Evolutionary conservation across 768 basidiomycete genomes (phyloP).

Genomic region (Tulasnella sp.): DNA sequence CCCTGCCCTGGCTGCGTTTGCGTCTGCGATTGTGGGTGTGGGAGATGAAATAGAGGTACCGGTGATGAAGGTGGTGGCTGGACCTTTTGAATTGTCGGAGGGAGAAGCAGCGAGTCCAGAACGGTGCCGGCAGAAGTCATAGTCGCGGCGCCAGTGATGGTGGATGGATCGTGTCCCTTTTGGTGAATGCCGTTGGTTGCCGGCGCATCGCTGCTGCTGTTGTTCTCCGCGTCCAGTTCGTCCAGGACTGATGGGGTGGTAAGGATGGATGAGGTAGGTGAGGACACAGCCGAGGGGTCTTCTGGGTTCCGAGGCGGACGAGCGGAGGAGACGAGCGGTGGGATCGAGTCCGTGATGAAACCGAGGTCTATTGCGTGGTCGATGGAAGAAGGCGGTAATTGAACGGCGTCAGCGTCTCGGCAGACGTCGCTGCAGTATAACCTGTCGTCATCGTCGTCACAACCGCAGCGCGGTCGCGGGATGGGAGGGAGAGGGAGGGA

Average conservation of each 20-base stretch:
- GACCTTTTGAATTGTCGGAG: neutral
- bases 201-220: neutral
- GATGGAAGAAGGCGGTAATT: constrained; percentile 29
- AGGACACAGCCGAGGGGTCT: constrained; percentile 33
- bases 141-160: neutral
- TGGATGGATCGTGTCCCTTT: neutral
- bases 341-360: constrained; percentile 34
- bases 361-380: constrained; percentile 35
- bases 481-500: neutral
- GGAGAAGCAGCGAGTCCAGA: constrained; percentile 9
- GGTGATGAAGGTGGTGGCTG: neutral
- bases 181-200: neutral
- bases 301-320: neutral
- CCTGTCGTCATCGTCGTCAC: constrained; percentile 22
- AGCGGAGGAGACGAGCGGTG: constrained; percentile 30
- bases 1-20: neutral
- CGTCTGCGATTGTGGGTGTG: neutral
- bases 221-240: constrained; percentile 24
- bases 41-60: constrained; percentile 6
- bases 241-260: constrained; percentile 32
- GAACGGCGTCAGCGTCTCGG: constrained; percentile 34
- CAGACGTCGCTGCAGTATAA: constrained; percentile 38
- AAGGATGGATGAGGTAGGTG: constrained; percentile 36
- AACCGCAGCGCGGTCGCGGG: neutral
- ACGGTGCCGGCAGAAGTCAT: neutral